phyloP scores from a whole-genome alignment of 1,139 yeast species.

The Saccharomyces hybrid region DNA sequence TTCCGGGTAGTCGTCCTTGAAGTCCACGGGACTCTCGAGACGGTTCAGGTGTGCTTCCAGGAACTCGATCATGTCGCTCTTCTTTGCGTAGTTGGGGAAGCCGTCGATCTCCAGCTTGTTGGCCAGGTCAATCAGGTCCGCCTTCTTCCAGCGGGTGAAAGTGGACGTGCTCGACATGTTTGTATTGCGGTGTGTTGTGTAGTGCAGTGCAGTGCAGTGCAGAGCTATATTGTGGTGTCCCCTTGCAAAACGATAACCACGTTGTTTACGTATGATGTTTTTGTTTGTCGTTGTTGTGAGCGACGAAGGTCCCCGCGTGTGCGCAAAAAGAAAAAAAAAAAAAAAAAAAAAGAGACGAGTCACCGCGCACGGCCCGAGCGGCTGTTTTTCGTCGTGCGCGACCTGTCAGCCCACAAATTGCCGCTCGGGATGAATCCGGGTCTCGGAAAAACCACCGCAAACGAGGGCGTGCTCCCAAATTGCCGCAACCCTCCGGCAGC shows the following conservation, averaged over 20 bases:
- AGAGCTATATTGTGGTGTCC: background rate
- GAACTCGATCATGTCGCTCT: constrained; percentile 18
- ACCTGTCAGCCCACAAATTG: background rate
- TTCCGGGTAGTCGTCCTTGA: constrained; percentile 26
- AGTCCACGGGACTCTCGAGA: constrained; percentile 20
- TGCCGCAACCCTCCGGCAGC: background rate
- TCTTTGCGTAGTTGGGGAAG: constrained; percentile 18
- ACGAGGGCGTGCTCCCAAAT: background rate
- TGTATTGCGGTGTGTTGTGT: background rate
- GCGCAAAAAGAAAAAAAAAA: background rate
- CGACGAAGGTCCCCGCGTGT: background rate
- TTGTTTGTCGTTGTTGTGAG: background rate
- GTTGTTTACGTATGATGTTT: background rate
- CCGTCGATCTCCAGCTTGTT: constrained; percentile 21
- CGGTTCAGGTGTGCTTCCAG: constrained; percentile 18
- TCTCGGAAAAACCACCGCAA: background rate
- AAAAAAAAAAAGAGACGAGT: background rate
- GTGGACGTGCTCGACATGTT: constrained; percentile 2
- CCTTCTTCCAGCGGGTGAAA: constrained; percentile 26
- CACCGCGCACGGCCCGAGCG: background rate
- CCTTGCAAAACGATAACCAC: background rate
- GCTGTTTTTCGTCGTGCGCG: background rate
- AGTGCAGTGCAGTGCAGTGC: background rate
- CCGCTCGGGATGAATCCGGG: background rate
- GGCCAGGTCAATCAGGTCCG: constrained; percentile 25